phyloP scores from a whole-genome alignment of 306 rosid genomes.

The Quercus agrifolia region DNA sequence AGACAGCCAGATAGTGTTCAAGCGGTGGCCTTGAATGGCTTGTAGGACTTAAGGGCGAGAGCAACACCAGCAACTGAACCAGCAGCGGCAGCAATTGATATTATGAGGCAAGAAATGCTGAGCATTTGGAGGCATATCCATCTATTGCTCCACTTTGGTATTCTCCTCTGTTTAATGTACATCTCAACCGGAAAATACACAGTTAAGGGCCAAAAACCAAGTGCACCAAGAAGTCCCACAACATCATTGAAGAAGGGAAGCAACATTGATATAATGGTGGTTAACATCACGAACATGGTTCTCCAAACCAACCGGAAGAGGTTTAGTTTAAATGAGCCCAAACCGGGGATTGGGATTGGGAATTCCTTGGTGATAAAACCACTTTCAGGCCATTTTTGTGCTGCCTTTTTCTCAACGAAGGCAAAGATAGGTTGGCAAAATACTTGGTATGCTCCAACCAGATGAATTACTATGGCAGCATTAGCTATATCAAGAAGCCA shows the following conservation, averaged over 20 bases:
- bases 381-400: constrained; percentile 42
- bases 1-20: constrained; percentile 3
- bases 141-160: constrained; percentile 67
- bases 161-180: constrained; percentile 66
- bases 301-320: constrained; percentile 58
- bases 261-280: constrained; percentile 66
- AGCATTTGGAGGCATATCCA: constrained; percentile 61
- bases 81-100: constrained; percentile 53
- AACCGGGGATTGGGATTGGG: constrained; percentile 43
- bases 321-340: constrained; percentile 37
- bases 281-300: constrained; percentile 54
- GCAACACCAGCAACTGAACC: constrained; percentile 77
- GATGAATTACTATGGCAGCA: constrained; percentile 77
- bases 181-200: constrained; percentile 76
- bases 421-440: constrained; percentile 73
- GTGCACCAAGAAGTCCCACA: constrained; percentile 76
- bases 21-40: constrained; percentile 48
- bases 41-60: constrained; percentile 47
- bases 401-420: constrained; percentile 51
- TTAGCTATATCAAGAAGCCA: constrained; percentile 87
- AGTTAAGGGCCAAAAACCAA: constrained; percentile 80
- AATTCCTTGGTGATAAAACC: constrained; percentile 39
- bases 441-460: constrained; percentile 88
- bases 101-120: constrained; percentile 45
- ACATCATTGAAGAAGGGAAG: constrained; percentile 82